Conservation (phyloP, 2,329 filamentous ascomycete genomes). For the Sporothrix protearum region DNA sequence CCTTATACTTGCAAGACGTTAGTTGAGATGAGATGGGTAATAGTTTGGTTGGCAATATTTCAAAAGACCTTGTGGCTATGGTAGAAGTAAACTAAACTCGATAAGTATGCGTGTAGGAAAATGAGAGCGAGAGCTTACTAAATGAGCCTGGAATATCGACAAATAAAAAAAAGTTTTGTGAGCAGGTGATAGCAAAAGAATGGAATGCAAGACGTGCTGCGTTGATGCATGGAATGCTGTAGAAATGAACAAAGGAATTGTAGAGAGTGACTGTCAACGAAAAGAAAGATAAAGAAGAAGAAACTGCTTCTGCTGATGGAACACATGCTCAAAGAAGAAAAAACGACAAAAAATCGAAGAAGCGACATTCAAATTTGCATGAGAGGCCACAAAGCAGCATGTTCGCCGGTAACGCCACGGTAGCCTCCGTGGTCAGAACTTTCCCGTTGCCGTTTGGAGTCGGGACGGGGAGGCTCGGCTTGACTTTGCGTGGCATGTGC, state of each 20-base stretch:
- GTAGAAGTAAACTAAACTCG: too few species aligned
- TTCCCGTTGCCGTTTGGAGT: conserved; percentile 21
- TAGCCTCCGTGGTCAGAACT: conserved; percentile 20
- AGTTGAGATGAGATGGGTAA: not conserved
- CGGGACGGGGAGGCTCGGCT: not conserved
- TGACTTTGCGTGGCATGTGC: not conserved
- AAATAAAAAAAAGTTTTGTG: not conserved
- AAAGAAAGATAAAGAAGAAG: not conserved
- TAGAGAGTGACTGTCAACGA: not conserved
- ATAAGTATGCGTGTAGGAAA: not conserved
- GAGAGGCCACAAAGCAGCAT: conserved; percentile 21
- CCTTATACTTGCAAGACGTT: too few species aligned
- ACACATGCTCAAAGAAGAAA: not conserved
- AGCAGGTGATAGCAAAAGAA: not conserved
- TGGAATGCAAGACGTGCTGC: not conserved
- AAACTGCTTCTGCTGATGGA: not conserved
- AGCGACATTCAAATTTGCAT: conserved; percentile 11
- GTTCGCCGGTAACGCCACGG: conserved; percentile 15
- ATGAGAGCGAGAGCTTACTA: not conserved
- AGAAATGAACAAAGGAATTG: not conserved
- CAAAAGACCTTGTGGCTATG: not conserved
- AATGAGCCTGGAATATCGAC: not conserved
- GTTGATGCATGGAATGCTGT: not conserved
- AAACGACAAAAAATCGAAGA: not conserved
- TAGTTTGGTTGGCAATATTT: too few species aligned